Percentiles rank a stretch among this genome's conserved stretches.
Conservation (phyloP, 176 grass and related monocot genomes). For the Dactylis glomerata region DNA sequence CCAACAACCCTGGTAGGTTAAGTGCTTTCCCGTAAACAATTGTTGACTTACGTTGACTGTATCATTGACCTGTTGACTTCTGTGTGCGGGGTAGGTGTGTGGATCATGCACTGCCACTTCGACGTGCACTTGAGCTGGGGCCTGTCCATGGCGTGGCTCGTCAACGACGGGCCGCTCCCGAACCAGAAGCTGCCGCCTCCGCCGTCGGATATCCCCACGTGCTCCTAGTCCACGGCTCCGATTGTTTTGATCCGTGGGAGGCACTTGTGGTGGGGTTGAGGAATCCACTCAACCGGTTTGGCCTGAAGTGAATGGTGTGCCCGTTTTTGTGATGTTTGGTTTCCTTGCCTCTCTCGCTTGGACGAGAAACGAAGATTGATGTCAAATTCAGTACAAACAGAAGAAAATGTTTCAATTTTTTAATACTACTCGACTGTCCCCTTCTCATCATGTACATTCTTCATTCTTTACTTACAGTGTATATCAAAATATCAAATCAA, state of each 20-base stretch:
- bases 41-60: not conserved
- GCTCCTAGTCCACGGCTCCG: constrained; percentile 22
- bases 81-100: constrained; percentile 42
- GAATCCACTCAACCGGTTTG: not conserved
- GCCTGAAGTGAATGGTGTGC: not conserved
- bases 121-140: constrained; percentile 85
- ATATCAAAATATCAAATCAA: not conserved
- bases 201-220: constrained; percentile 65
- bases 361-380: not conserved
- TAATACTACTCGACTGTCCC: not conserved
- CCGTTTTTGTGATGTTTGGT: constrained; percentile 32
- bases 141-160: constrained; percentile 82
- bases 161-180: constrained; percentile 58
- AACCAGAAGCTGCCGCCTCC: constrained; percentile 76
- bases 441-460: not conserved
- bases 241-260: constrained; percentile 10
- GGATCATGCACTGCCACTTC: constrained; percentile 94
- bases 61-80: not conserved
- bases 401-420: constrained; percentile 19
- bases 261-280: not conserved
- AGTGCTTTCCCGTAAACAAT: not conserved
- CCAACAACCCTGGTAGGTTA: constrained; percentile 61
- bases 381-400: not conserved
- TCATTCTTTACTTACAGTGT: not conserved
- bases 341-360: not conserved